Conservation (phyloP, 139 green algal genomes). For the Picochlorum costavermella region DNA sequence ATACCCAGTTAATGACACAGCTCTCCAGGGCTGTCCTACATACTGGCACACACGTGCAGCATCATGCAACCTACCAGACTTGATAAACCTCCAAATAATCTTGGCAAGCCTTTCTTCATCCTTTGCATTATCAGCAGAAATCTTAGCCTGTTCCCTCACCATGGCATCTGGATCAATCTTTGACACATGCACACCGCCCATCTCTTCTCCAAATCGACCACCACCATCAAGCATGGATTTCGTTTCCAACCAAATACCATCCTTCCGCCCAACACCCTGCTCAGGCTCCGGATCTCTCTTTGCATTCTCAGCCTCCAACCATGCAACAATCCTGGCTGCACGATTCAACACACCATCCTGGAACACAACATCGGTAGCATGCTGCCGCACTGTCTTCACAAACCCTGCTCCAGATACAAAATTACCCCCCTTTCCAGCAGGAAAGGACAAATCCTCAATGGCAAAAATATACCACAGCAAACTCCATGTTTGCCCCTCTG, state of each 20-base stretch:
- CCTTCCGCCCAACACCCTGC: conserved; percentile 9
- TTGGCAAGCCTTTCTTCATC: conserved; percentile 51
- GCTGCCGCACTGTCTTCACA: conserved; percentile 36
- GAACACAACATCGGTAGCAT: conserved; percentile 31
- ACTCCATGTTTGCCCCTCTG: conserved; percentile 55
- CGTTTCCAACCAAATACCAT: conserved; percentile 65
- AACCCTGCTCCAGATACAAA: conserved; percentile 37
- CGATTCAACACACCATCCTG: conserved; percentile 30
- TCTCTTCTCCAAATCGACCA: background rate
- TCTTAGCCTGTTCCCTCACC: conserved; percentile 19
- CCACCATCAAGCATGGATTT: conserved; percentile 9
- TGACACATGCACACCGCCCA: conserved; percentile 16
- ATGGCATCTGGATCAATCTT: conserved; percentile 74
- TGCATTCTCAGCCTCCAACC: conserved; percentile 51
- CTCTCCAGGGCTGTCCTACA: conserved; percentile 61
- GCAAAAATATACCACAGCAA: conserved; percentile 49
- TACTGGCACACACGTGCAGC: conserved; percentile 34
- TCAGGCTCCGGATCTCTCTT: conserved; percentile 5
- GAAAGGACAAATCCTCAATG: conserved; percentile 29
- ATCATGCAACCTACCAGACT: conserved; percentile 50
- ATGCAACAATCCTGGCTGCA: conserved; percentile 46
- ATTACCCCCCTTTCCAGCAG: conserved; percentile 37
- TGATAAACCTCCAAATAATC: conserved; percentile 59
- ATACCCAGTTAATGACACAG: conserved; percentile 44
- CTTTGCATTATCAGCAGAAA: conserved; percentile 31